Base-by-base conservation (phyloP, 2,329 filamentous ascomycete genomes). In the Claviceps humidiphila region DNA sequence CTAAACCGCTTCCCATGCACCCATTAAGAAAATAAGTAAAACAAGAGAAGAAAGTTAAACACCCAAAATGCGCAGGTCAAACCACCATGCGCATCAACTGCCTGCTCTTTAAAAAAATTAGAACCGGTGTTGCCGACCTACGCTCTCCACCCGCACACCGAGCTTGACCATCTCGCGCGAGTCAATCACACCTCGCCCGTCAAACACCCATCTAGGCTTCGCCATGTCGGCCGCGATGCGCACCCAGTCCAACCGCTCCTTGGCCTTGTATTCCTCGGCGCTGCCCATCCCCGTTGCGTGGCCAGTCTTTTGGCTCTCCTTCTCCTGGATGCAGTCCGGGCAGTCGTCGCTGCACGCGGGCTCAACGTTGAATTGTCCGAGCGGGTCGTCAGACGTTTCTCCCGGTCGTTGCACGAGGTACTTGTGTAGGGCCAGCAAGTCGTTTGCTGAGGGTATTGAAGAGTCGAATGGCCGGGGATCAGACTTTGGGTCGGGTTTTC, bases 131-230 rank as follows among this genome's bases (percentile, higher is more conserved):
- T 72, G 72, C 22, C 72, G 70, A 20, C 76, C 76, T 38, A 79
- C 71, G 55, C 71, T 76, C 66, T 77, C 74, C 9, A 78, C 73
- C 17, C 70, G 66, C 49, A 79, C 68, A 14, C 73, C 75, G n/a
- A 78, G 64, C 64, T 70, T 71, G 41, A 66, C 65, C 68, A 78
- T 71, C 57, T 71, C 67, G 22, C 64, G 63, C 17, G 68, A 68
- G 57, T 79, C 73, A 47, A 79, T 70, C 34, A 78, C 70, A 41
- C 75, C 74, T 51, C 74, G 73, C n/a, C 76, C 76, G 54, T 80
- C 76, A 63, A 80, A 80, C 26, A 79, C 66, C 74, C 74, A 78
- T 53, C 71, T 73, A 11, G 76, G 76, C 64, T 74, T 72, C 48
- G 67, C 68, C 74, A 79, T 78, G 56, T 64, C 62, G 50, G 68